phyloP scores from a whole-genome alignment of 2,329 filamentous ascomycete genomes.

The Colletotrichum sp. region DNA sequence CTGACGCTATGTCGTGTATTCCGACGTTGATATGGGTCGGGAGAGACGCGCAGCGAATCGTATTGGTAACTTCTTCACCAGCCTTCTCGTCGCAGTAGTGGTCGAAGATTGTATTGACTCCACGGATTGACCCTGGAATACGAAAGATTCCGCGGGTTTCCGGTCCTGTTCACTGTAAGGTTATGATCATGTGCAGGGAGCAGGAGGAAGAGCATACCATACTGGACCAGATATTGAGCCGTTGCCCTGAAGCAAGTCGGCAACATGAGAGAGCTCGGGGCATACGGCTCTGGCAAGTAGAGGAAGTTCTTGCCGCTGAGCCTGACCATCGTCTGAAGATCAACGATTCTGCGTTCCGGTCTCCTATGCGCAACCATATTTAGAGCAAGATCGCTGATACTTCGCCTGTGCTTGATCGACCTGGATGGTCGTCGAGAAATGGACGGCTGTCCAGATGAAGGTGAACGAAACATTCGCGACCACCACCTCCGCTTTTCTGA shows the following conservation, averaged over 20 bases:
- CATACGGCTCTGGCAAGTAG: conserved; percentile 64
- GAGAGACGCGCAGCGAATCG: conserved; percentile 63
- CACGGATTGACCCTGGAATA: conserved; percentile 62
- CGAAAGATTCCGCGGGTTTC: conserved; percentile 66
- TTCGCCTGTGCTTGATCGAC: conserved; percentile 50
- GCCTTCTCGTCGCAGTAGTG: conserved; percentile 63
- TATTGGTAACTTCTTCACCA: conserved; percentile 57
- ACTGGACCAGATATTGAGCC: conserved; percentile 66
- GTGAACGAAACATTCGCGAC: conserved; percentile 37
- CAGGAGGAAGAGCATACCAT: conserved; percentile 47
- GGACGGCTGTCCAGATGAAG: conserved; percentile 6
- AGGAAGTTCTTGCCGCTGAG: conserved; percentile 68
- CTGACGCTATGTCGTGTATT: conserved; percentile 69
- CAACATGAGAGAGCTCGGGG: conserved; percentile 60
- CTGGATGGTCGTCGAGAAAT: background rate
- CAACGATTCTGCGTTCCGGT: conserved; percentile 52
- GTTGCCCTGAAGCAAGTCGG: conserved; percentile 72
- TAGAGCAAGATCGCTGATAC: conserved; percentile 60
- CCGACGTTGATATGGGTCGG: conserved; percentile 64
- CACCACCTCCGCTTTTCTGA: conserved; percentile 42
- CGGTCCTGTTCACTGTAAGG: conserved; percentile 32
- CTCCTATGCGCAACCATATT: conserved; percentile 46
- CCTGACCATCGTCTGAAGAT: conserved; percentile 64
- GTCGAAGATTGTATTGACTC: conserved; percentile 65
- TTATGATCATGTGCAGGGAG: too few species aligned